Conservation (phyloP, 805 yeast genomes). For the Isabelozyma gotoi region DNA sequence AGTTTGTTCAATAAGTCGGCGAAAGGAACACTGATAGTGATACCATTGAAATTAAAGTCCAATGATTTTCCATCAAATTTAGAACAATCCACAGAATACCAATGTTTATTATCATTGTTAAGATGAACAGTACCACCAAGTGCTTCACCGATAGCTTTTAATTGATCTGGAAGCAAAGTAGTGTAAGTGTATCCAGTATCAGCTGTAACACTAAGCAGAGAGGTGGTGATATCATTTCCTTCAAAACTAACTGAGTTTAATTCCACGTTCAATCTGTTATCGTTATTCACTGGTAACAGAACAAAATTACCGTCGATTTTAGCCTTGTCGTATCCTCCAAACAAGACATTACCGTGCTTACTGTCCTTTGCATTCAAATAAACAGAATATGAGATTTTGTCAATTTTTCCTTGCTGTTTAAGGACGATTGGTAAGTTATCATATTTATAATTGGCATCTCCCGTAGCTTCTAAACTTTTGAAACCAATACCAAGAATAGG, state of each 20-base stretch:
- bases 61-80: not conserved
- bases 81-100: not conserved
- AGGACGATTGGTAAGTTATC: slow-evolving; percentile 35
- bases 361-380: slow-evolving; percentile 25
- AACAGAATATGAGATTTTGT: slow-evolving; percentile 35
- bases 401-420: slow-evolving; percentile 31
- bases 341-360: slow-evolving; percentile 22
- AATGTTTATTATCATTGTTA: not conserved
- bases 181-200: slow-evolving; percentile 6
- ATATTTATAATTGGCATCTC: slow-evolving; percentile 12
- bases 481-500: slow-evolving; percentile 26
- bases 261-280: slow-evolving; percentile 47
- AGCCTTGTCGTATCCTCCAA: slow-evolving; percentile 28
- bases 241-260: slow-evolving; percentile 33
- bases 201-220: slow-evolving; percentile 4
- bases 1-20: slow-evolving; percentile 3
- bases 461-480: not conserved
- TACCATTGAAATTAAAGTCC: slow-evolving; percentile 6
- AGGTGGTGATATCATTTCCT: slow-evolving; percentile 7
- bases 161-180: not conserved
- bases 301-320: slow-evolving; percentile 8
- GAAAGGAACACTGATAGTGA: slow-evolving; percentile 6
- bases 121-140: not conserved
- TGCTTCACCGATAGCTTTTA: not conserved
- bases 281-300: slow-evolving; percentile 5